phyloP scores from a whole-genome alignment of 139 green algal genomes.

The Chlamydomonas urium region DNA sequence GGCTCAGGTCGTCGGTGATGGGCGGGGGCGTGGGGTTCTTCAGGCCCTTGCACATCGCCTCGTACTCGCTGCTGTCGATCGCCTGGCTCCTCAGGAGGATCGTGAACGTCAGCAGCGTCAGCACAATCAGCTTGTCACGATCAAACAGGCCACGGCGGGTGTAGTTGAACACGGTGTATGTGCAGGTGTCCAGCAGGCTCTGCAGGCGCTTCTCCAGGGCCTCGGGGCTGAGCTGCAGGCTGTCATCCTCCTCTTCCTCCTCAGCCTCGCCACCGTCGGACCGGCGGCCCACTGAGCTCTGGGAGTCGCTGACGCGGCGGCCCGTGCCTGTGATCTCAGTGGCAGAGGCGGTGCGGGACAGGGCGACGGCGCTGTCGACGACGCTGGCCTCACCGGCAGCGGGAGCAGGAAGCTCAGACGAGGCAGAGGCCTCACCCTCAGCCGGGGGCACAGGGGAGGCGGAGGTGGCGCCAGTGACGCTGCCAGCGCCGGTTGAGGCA shows the following conservation, averaged over 20 bases:
- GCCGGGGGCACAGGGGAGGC: background rate
- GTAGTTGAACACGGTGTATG: constrained; percentile 85
- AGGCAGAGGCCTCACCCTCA: background rate
- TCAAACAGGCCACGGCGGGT: constrained; percentile 82
- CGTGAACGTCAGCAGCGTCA: constrained; percentile 75
- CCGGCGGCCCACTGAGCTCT: background rate
- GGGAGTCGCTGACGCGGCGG: background rate
- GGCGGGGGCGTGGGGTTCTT: constrained; percentile 54
- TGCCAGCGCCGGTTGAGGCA: constrained; percentile 23
- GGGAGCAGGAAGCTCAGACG: background rate
- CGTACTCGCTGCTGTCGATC: constrained; percentile 72
- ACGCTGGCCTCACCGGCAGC: background rate
- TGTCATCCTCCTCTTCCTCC: constrained; percentile 49
- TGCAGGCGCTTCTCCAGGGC: constrained; percentile 62
- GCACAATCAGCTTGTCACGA: constrained; percentile 80
- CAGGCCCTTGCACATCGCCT: constrained; percentile 64
- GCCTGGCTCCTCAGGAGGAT: constrained; percentile 47
- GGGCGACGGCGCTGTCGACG: background rate
- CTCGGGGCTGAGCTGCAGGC: constrained; percentile 51
- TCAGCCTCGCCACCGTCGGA: constrained; percentile 6
- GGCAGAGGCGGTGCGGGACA: background rate
- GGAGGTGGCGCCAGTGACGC: background rate
- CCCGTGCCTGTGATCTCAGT: background rate
- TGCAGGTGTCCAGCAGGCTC: constrained; percentile 69
- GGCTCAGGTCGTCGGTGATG: constrained; percentile 74